Evolutionary conservation across 768 basidiomycete genomes (phyloP).

Genomic region (Fomitopsis pulvina): DNA sequence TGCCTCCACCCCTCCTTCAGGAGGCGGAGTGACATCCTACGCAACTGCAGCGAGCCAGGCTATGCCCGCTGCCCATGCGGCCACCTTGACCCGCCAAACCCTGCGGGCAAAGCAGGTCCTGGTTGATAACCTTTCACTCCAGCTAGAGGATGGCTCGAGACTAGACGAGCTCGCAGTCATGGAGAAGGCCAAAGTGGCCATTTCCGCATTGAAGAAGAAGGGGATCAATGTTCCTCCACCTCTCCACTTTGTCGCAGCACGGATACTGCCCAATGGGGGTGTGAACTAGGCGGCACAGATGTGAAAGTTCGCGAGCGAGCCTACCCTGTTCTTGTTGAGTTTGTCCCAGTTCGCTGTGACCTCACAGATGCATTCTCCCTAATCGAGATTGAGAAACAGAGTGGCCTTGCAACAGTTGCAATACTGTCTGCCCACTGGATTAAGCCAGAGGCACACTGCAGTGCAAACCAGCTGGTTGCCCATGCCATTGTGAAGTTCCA

Average conservation of each 20-base stretch:
- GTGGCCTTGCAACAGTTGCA: background rate
- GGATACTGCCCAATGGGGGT: conserved; percentile 7
- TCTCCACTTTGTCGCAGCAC: background rate
- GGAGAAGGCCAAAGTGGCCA: conserved; percentile 14
- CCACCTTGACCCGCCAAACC: background rate
- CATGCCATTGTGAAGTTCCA: conserved; percentile 20
- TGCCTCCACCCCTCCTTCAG: too few species aligned
- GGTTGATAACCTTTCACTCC: background rate
- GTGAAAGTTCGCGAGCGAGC: background rate
- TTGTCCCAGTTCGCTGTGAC: conserved; percentile 17
- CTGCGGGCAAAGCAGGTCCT: background rate
- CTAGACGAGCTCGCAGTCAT: conserved; percentile 11
- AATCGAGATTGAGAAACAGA: conserved; percentile 11
- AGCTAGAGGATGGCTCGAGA: background rate
- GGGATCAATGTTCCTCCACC: background rate
- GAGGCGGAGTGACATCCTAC: background rate
- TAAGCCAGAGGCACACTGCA: conserved; percentile 15
- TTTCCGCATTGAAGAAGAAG: background rate
- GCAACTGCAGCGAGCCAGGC: background rate
- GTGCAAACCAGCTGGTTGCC: conserved; percentile 14
- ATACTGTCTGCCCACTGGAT: conserved; percentile 20
- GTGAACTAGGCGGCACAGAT: conserved; percentile 6
- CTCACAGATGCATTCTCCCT: background rate
- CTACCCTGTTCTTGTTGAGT: background rate
- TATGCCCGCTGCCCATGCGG: background rate